phyloP scores from a whole-genome alignment of 2,329 filamentous ascomycete species.

The Talaromyces pinophilus region DNA sequence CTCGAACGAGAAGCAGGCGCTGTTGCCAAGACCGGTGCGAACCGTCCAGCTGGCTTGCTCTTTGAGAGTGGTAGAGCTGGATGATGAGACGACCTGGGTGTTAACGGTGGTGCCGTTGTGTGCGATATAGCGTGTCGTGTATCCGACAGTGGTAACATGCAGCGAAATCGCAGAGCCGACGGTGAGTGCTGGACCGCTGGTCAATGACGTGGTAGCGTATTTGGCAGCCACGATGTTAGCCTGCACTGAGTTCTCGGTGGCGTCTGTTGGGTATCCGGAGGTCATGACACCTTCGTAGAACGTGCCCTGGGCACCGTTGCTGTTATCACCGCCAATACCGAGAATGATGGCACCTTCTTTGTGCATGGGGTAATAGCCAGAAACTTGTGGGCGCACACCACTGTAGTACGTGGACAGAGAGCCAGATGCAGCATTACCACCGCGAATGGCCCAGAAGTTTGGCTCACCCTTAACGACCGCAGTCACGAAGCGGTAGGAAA shows the following conservation, averaged over 20 bases:
- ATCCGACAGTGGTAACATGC: conserved; percentile 15
- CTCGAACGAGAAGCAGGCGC: conserved; percentile 22
- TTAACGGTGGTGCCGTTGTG: conserved; percentile 18
- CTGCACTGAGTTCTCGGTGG: conserved; percentile 16
- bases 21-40: conserved; percentile 17
- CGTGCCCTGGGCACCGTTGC: conserved; percentile 18
- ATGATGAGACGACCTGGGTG: conserved; percentile 18
- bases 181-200: conserved; percentile 15
- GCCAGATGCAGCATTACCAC: conserved; percentile 17
- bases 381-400: conserved; percentile 11
- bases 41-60: conserved; percentile 21
- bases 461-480: conserved; percentile 17
- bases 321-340: conserved; percentile 21
- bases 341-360: conserved; percentile 22
- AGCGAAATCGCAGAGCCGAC: conserved; percentile 14
- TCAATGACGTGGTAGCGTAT: conserved; percentile 17
- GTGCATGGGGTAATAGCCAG: conserved; percentile 19
- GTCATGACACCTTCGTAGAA: conserved; percentile 23
- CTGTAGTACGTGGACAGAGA: conserved; percentile 15
- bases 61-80: conserved; percentile 10
- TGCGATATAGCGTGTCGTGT: conserved; percentile 18
- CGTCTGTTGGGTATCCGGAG: conserved; percentile 18
- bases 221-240: conserved; percentile 18
- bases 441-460: conserved; percentile 16
- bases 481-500: conserved; percentile 17